Conservation (phyloP, 371 early-diverging fungal genomes). For the Rhizopus arrhizus region DNA sequence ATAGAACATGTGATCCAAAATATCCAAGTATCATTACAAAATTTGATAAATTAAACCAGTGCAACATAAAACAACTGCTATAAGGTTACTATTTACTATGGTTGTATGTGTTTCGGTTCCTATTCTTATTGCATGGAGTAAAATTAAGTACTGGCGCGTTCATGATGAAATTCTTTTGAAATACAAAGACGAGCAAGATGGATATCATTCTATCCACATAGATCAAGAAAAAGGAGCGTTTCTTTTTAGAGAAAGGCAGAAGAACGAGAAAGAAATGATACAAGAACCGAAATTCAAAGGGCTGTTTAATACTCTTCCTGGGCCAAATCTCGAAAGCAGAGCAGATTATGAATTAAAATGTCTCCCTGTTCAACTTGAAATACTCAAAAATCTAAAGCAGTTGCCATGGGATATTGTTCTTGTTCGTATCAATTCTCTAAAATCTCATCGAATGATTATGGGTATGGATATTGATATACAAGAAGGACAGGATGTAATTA, state of each 20-base stretch:
- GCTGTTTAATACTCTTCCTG: not conserved
- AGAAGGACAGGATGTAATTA: slow-evolving; percentile 1
- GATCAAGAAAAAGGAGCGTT: not conserved
- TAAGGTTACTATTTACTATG: not conserved
- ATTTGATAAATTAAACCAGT: not conserved
- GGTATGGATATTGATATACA: not conserved
- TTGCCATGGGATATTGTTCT: not conserved
- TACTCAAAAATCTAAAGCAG: not conserved
- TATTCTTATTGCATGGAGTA: not conserved
- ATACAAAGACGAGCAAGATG: not conserved
- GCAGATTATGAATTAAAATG: not conserved
- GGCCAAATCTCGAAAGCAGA: not conserved
- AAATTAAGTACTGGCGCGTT: not conserved
- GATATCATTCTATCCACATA: not conserved
- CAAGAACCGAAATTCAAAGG: not conserved
- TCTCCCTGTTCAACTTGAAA: not conserved
- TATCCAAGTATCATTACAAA: slow-evolving; percentile 7
- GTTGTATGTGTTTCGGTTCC: not conserved
- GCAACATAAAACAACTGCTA: not conserved
- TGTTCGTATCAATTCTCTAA: slow-evolving; percentile 1
- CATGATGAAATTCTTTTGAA: not conserved
- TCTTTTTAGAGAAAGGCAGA: not conserved
- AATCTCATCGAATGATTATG: slow-evolving; percentile 6
- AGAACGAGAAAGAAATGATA: not conserved
- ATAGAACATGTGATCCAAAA: not conserved